Base-by-base conservation (phyloP, 495 filamentous ascomycete genomes). In the Talaromyces liani region DNA sequence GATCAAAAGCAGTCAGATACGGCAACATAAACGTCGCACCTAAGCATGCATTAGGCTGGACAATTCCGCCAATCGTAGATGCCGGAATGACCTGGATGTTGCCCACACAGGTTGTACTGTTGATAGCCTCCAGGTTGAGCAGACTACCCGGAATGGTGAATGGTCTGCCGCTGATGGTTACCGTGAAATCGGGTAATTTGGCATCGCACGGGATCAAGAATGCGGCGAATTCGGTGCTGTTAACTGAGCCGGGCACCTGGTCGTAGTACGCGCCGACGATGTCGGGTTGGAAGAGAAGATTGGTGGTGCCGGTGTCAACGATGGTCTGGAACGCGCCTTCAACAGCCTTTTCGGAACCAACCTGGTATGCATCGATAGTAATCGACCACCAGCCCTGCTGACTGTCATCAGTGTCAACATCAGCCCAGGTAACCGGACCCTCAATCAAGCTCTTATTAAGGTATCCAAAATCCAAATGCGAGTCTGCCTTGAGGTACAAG, bases 361-460 rank as follows among this genome's bases (percentile, higher is more conserved):
- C 71, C 25, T 76, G 70, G 73, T 89, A 91, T 58, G 85, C 84
- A 6, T 80, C 75, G 25, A 81, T 75, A n/a, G 82, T 85, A 75
- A 91, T 91, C 55, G 74, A 69, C 91, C 91, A 94, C 77, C 83
- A 92, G 49, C 90, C 89, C 53, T 85, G 73, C n/a, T 72, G 72
- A 69, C 65, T 83, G 70, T 84, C 79, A 39, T 27, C 29, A 2
- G 57, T 59, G 33, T 59, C 25, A 39, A 92, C 88, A 22, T 76
- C 45, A 6, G 75, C 72, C 33, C 58, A 65, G 2, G 63, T 54
- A 7, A 65, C 12, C 7, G 31, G 24, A 10, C 34, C 57, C 18
- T 76, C 84, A 78, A 87, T 87, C 64, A 86, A 85, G 66, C 70
- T 65, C 22, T 68, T 64, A 73, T 92, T 85, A 65, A 91, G 85